These are phyloP conservation scores for Salinomyces thailandicus DNA, from an alignment of 2,329 filamentous ascomycete genomes.

Conservation along the genomic window DNA sequence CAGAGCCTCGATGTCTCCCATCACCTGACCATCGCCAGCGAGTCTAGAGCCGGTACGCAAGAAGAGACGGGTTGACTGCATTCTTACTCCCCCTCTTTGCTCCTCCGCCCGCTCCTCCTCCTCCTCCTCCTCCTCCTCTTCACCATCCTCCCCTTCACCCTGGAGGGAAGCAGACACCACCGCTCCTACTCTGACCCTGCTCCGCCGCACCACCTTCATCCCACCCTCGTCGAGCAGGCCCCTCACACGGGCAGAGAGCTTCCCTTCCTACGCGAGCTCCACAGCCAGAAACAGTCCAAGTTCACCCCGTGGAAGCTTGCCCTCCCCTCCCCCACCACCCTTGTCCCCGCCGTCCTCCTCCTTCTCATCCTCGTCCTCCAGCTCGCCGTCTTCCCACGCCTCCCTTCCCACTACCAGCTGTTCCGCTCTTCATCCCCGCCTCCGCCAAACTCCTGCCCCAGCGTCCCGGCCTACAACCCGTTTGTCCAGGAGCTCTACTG, in stretches of 20 bases:
- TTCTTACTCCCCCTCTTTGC: too few species aligned
- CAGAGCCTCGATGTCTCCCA: too few species aligned
- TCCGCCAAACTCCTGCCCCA: slow-evolving; percentile 20
- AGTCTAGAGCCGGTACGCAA: too few species aligned
- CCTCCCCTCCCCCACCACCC: slow-evolving; percentile 9
- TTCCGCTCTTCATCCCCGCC: slow-evolving; percentile 11
- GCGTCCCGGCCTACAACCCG: slow-evolving; percentile 19
- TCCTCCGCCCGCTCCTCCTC: too few species aligned
- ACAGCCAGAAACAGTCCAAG: slow-evolving; percentile 4
- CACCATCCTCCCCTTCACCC: too few species aligned
- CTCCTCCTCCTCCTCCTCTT: too few species aligned
- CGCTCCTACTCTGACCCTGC: slow-evolving; percentile 13
- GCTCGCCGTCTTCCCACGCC: slow-evolving; percentile 13
- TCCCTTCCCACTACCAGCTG: slow-evolving; percentile 11
- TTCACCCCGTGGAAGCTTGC: background rate
- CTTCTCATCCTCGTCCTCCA: slow-evolving; percentile 15
- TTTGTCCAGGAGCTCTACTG: slow-evolving; percentile 28
- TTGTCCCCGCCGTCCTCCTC: slow-evolving; percentile 14
- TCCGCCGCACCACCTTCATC: slow-evolving; percentile 1
- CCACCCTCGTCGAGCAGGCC: background rate
- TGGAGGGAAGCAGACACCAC: too few species aligned
- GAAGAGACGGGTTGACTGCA: too few species aligned
- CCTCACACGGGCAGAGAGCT: slow-evolving; percentile 14
- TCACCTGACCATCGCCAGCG: too few species aligned
- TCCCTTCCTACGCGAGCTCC: slow-evolving; percentile 22